Evolutionary conservation across 352 stramenopile species (phyloP).

Genomic region (Phytopythium oedochilum): DNA sequence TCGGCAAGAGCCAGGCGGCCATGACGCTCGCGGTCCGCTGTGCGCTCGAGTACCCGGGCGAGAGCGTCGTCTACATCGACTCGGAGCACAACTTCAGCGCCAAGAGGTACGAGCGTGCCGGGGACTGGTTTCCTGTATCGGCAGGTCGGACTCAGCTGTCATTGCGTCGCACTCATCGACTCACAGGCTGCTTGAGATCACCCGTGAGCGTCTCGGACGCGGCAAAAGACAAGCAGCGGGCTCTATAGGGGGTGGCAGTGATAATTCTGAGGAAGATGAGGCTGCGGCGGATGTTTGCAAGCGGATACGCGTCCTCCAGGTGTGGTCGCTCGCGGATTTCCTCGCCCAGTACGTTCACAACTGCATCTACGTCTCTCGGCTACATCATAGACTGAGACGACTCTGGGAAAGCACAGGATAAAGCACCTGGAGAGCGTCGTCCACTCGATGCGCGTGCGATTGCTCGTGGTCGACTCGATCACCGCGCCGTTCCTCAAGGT

Average conservation of each 20-base stretch:
- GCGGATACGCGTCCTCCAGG: slow-evolving; percentile 37
- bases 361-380: too few relatives aligned
- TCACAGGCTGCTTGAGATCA: slow-evolving; percentile 46
- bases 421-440: slow-evolving; percentile 50
- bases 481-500: slow-evolving; percentile 61
- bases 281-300: slow-evolving; percentile 22
- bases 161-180: neutral
- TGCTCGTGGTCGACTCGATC: slow-evolving; percentile 75
- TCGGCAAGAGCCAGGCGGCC: slow-evolving; percentile 70
- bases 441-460: slow-evolving; percentile 37
- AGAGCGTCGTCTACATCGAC: slow-evolving; percentile 63
- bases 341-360: slow-evolving; percentile 37
- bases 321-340: slow-evolving; percentile 38
- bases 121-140: neutral
- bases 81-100: slow-evolving; percentile 69
- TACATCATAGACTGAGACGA: too few relatives aligned
- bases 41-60: slow-evolving; percentile 53
- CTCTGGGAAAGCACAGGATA: slow-evolving; percentile 29
- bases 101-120: slow-evolving; percentile 34
- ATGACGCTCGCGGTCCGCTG: slow-evolving; percentile 77
- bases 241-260: slow-evolving; percentile 9
- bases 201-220: slow-evolving; percentile 22
- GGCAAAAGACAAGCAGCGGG: slow-evolving; percentile 11
- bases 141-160: too few relatives aligned
- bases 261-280: neutral